phyloP scores from a whole-genome alignment of 139 green algal species.

The Micractinium sp. region DNA sequence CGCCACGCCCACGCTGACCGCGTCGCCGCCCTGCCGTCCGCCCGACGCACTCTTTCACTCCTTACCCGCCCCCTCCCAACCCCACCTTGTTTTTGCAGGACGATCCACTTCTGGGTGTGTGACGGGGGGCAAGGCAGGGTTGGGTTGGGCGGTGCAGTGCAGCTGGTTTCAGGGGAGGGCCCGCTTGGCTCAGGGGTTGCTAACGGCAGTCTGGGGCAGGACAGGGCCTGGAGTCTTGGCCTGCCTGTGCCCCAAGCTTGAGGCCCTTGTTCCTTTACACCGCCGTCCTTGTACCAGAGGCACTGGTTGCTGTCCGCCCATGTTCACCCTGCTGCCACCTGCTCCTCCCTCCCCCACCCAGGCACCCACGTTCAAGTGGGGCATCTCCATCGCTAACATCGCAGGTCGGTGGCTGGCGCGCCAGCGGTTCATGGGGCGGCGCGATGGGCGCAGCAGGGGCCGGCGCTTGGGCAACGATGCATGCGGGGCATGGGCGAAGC shows the following conservation, averaged over 20 bases:
- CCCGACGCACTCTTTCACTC: neutral
- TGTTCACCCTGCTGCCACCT: neutral
- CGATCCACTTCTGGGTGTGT: constrained; percentile 26
- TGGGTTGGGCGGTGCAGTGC: too few relatives aligned
- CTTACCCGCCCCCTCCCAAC: neutral
- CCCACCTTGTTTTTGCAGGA: neutral
- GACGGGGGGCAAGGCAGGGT: too few relatives aligned
- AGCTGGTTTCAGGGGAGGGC: too few relatives aligned
- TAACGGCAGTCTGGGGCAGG: too few relatives aligned
- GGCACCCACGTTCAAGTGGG: constrained; percentile 98
- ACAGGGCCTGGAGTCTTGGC: too few relatives aligned
- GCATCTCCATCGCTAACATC: constrained; percentile 95
- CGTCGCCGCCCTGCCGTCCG: neutral
- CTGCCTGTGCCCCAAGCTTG: too few relatives aligned
- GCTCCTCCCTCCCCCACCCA: neutral
- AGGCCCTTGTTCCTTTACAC: too few relatives aligned
- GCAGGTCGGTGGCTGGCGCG: constrained; percentile 69
- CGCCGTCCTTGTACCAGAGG: too few relatives aligned
- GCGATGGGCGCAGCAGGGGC: neutral
- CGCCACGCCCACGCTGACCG: neutral
- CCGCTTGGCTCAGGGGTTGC: too few relatives aligned
- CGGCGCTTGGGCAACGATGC: too few relatives aligned
- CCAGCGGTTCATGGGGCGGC: neutral
- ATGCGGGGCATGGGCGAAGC: neutral
- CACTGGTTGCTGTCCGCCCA: too few relatives aligned